phyloP scores from a whole-genome alignment of 495 filamentous ascomycete species.

The Trichodelitschia bisporula region DNA sequence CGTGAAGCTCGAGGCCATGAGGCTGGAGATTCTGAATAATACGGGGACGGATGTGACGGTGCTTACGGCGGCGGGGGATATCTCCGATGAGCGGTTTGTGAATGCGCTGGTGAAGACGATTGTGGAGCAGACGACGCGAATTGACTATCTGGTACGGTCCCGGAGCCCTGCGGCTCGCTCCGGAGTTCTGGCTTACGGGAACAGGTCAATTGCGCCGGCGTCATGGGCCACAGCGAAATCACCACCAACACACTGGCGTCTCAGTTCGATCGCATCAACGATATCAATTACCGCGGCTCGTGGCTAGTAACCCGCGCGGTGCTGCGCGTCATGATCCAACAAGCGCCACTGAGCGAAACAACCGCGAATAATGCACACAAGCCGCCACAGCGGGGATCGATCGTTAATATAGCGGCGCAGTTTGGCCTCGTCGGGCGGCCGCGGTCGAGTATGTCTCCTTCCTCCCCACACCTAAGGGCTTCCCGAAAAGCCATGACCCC shows the following conservation, averaged over 20 bases:
- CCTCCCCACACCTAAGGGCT: too few relatives aligned
- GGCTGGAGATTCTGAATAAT: constrained; percentile 14
- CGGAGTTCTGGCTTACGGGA: background rate
- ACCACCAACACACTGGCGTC: constrained; percentile 16
- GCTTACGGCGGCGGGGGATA: constrained; percentile 16
- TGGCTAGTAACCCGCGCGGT: constrained; percentile 26
- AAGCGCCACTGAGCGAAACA: constrained; percentile 22
- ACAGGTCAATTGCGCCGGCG: constrained; percentile 20
- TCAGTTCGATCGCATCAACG: constrained; percentile 24
- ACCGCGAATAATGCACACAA: constrained; percentile 17
- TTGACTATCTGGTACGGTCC: constrained; percentile 23
- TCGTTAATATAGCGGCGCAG: constrained; percentile 30
- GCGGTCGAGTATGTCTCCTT: too few relatives aligned
- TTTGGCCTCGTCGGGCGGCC: constrained; percentile 25
- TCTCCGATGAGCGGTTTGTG: constrained; percentile 20
- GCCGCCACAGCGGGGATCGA: constrained; percentile 16
- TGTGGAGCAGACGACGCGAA: constrained; percentile 16
- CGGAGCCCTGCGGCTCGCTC: background rate
- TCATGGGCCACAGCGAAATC: constrained; percentile 16
- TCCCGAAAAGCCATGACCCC: too few relatives aligned
- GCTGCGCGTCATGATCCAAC: constrained; percentile 22
- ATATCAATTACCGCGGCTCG: constrained; percentile 25
- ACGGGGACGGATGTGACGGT: constrained; percentile 14
- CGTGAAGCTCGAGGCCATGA: constrained; percentile 11
- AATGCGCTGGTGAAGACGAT: constrained; percentile 16